Evolutionary conservation across 1,284 basidiomycete species (phyloP).

Genomic region (Ganoderma boninense): DNA sequence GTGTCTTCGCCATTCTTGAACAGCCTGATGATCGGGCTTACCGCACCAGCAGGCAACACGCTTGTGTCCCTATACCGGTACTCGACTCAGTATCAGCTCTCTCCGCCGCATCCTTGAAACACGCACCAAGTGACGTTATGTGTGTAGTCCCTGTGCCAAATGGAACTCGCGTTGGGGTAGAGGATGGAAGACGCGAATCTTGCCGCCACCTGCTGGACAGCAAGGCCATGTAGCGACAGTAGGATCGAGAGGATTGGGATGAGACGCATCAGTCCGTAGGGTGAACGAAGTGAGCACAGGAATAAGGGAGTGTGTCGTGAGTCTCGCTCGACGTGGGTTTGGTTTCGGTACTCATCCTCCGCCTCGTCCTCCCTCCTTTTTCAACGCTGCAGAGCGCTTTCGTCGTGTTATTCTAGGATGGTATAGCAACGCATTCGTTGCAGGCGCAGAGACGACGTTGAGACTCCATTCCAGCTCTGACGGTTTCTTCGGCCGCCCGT

Average conservation of each 20-base stretch:
- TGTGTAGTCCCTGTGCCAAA: slow-evolving; percentile 24
- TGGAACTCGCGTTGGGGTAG: slow-evolving; percentile 26
- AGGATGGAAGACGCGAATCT: slow-evolving; percentile 9
- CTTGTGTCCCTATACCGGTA: slow-evolving; percentile 45
- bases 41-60: slow-evolving; percentile 55
- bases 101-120: neutral
- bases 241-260: neutral
- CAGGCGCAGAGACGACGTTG: neutral
- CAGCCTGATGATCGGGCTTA: slow-evolving; percentile 30
- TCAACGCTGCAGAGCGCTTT: neutral
- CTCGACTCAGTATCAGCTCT: slow-evolving; percentile 23
- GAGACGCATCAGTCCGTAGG: neutral
- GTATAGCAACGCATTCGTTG: neutral
- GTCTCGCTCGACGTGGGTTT: neutral
- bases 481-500: neutral
- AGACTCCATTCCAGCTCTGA: neutral
- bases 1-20: slow-evolving; percentile 13
- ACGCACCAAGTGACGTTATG: slow-evolving; percentile 32
- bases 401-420: neutral
- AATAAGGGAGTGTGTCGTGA: neutral
- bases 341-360: neutral
- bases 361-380: neutral
- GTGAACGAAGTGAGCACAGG: neutral
- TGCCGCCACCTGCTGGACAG: slow-evolving; percentile 5
- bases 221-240: neutral